Evolutionary conservation across 306 rosid genomes (phyloP).

Genomic region (Rosa lucieae): DNA sequence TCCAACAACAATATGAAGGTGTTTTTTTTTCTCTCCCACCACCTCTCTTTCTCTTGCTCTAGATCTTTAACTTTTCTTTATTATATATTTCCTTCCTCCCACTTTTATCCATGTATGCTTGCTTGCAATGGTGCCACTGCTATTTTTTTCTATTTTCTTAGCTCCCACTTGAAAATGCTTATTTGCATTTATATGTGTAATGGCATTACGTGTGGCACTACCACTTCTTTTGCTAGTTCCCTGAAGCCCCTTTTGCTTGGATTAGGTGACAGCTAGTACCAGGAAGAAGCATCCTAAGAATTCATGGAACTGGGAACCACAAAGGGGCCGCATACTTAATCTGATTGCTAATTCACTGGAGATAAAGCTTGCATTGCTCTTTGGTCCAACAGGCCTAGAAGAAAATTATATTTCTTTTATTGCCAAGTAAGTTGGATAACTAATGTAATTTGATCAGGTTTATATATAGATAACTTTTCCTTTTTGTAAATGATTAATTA

Average conservation of each 20-base stretch:
- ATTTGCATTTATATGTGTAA: conserved; percentile 18
- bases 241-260: conserved; percentile 24
- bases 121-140: neutral
- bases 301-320: conserved; percentile 91
- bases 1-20: conserved; percentile 54
- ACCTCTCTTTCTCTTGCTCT: neutral
- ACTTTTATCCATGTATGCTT: neutral
- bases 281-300: conserved; percentile 60
- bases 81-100: neutral
- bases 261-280: conserved; percentile 54
- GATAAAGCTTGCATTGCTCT: conserved; percentile 74
- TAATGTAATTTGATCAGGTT: neutral
- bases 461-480: neutral
- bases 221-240: neutral
- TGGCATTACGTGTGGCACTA: neutral
- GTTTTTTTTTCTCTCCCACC: conserved; percentile 3
- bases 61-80: neutral
- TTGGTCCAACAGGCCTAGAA: conserved; percentile 70
- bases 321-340: conserved; percentile 72
- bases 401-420: conserved; percentile 77
- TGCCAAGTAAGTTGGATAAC: conserved; percentile 55
- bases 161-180: neutral
- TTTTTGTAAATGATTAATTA: conserved; percentile 11
- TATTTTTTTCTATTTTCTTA: neutral
- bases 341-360: conserved; percentile 91